A percentile compares a stretch with the other conserved stretches of the same genome.
Conservation (phyloP, 495 filamentous ascomycete species). For the Aspergillus indologenus region DNA sequence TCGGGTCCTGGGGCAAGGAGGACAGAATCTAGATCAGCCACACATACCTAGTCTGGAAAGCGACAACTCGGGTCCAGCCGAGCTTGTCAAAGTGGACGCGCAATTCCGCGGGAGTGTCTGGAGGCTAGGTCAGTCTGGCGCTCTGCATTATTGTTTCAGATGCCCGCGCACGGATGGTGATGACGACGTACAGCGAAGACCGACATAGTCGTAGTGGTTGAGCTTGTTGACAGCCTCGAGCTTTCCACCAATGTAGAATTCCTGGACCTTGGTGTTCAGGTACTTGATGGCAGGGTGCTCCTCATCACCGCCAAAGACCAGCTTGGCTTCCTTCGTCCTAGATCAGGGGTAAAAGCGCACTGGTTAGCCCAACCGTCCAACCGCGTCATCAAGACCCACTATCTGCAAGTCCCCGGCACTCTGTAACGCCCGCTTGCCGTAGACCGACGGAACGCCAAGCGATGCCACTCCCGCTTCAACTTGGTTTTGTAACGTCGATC, state of each 20-base stretch:
- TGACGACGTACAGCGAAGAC: slow-evolving; percentile 72
- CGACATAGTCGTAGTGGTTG: slow-evolving; percentile 98
- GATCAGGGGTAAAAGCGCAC: slow-evolving; percentile 29
- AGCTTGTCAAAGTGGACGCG: slow-evolving; percentile 98
- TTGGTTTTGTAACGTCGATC: slow-evolving; percentile 7
- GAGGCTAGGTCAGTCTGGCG: slow-evolving; percentile 16
- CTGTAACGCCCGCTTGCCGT: slow-evolving; percentile 1
- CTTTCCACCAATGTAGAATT: slow-evolving; percentile 94
- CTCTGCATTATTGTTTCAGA: slow-evolving; percentile 1
- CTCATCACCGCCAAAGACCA: slow-evolving; percentile 91
- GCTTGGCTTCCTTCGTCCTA: slow-evolving; percentile 81
- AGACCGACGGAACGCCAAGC: slow-evolving; percentile 2
- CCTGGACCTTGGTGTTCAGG: slow-evolving; percentile 72
- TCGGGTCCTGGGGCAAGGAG: background rate
- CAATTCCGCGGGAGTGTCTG: slow-evolving; percentile 91
- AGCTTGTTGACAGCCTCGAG: slow-evolving; percentile 89
- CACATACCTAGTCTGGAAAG: slow-evolving; percentile 76
- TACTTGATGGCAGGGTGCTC: slow-evolving; percentile 92
- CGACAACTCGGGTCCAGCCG: slow-evolving; percentile 93
- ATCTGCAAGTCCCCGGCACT: slow-evolving; percentile 10
- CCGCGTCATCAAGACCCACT: slow-evolving; percentile 34
- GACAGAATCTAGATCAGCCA: background rate
- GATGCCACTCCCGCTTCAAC: background rate
- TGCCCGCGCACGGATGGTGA: background rate
- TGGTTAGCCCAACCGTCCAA: slow-evolving; percentile 24